Percentiles rank a stretch among this genome's conserved stretches.
These are phyloP conservation scores for Syncephalis fuscata DNA, from an alignment of 371 early-diverging fungal species.

Conservation along the genomic window DNA sequence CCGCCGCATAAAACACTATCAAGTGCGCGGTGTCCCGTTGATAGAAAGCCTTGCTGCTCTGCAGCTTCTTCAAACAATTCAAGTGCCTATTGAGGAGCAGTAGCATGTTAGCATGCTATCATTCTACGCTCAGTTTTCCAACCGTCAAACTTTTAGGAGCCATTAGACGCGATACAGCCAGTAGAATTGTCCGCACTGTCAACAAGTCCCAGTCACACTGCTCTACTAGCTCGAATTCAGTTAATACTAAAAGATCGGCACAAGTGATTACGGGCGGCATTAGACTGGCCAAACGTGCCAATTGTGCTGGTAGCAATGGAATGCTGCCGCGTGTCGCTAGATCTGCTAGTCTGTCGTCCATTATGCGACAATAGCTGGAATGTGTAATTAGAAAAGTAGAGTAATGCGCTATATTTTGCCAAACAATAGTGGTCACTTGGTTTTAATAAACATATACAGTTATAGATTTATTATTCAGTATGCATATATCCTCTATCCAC, in stretches of 20 bases:
- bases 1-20: conserved; percentile 6
- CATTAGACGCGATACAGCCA: conserved; percentile 1
- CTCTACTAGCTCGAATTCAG: conserved; percentile 3
- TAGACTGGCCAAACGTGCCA: too few species aligned
- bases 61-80: not conserved
- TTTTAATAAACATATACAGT: too few species aligned
- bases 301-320: too few species aligned
- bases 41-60: not conserved
- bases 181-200: not conserved
- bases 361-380: too few species aligned
- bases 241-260: conserved; percentile 1
- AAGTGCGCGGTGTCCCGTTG: conserved; percentile 3
- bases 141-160: conserved; percentile 4
- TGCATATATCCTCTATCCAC: too few species aligned
- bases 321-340: too few species aligned
- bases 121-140: not conserved
- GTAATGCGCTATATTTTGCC: too few species aligned
- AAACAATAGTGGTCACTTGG: too few species aligned
- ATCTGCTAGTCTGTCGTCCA: too few species aligned
- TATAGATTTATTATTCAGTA: too few species aligned
- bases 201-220: conserved; percentile 4
- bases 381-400: too few species aligned
- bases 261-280: conserved; percentile 3
- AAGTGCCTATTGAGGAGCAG: not conserved
- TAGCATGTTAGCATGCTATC: not conserved